Conservation (phyloP, 345 rosid species). For the Hibiscus trionum region DNA sequence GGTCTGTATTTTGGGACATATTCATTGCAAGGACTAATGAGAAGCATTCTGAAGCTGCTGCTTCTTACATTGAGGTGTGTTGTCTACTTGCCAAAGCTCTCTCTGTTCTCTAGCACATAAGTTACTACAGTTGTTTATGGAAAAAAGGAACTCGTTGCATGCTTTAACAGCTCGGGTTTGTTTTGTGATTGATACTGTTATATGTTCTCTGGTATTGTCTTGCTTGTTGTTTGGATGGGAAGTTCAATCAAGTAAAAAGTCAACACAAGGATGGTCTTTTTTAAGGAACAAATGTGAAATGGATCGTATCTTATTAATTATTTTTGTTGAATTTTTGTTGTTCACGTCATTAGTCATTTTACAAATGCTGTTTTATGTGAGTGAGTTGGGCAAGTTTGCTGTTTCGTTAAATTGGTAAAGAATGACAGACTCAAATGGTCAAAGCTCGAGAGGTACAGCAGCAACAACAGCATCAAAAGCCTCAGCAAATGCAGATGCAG, state of each 20-base stretch:
- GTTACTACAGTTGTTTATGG: neutral
- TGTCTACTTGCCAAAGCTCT: neutral
- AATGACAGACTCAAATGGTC: conserved; percentile 38
- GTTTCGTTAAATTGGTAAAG: conserved; percentile 3
- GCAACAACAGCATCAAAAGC: conserved; percentile 37
- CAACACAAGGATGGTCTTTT: neutral
- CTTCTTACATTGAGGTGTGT: conserved; percentile 50
- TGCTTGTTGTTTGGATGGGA: neutral
- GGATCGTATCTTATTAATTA: neutral
- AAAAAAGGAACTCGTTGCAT: neutral
- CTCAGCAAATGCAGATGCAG: conserved; percentile 41
- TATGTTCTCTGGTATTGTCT: neutral
- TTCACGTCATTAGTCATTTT: neutral
- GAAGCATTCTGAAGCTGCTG: conserved; percentile 50
- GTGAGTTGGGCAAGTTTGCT: conserved; percentile 4
- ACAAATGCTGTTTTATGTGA: neutral
- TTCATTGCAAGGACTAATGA: conserved; percentile 50
- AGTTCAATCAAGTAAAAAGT: neutral
- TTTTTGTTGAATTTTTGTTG: neutral
- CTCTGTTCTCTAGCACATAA: neutral
- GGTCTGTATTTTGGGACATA: conserved; percentile 80
- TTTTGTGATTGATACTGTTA: neutral
- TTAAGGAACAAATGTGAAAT: neutral
- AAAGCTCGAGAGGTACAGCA: conserved; percentile 30
- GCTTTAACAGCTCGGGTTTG: neutral